These are phyloP conservation scores for Dalbergia cultrata DNA, from an alignment of 306 rosid genomes.

Conservation along the genomic window DNA sequence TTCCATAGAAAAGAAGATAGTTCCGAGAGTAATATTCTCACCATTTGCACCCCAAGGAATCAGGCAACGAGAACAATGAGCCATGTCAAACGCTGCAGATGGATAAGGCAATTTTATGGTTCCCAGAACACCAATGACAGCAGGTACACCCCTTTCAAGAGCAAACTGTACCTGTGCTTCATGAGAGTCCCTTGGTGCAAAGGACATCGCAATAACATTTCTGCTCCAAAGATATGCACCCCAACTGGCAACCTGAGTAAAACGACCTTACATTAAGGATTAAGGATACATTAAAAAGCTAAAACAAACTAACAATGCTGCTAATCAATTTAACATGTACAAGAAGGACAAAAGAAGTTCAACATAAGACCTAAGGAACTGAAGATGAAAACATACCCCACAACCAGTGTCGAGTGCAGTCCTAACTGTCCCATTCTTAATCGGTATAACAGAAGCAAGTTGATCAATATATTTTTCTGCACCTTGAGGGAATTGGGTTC, in stretches of 20 bases:
- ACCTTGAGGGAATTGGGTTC: conserved; percentile 98
- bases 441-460: conserved; percentile 92
- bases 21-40: conserved; percentile 50
- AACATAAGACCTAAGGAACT: conserved; percentile 27
- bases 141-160: conserved; percentile 96
- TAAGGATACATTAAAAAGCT: not conserved
- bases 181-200: conserved; percentile 96
- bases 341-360: not conserved
- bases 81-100: conserved; percentile 96
- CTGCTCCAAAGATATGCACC: conserved; percentile 97
- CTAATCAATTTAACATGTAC: conserved; percentile 25
- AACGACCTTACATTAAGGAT: conserved; percentile 38
- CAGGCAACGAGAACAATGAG: conserved; percentile 98
- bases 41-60: conserved; percentile 96
- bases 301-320: conserved; percentile 26
- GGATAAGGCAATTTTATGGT: conserved; percentile 92
- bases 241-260: conserved; percentile 92
- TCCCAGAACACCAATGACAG: conserved; percentile 93
- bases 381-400: conserved; percentile 74
- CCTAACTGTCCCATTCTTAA: conserved; percentile 86
- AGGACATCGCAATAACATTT: conserved; percentile 92
- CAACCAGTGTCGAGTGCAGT: conserved; percentile 98
- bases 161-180: conserved; percentile 99
- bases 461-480: conserved; percentile 95
- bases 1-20: not conserved